These are phyloP conservation scores for Claviceps paspali DNA, from an alignment of 2,329 filamentous ascomycete species.

Conservation along the genomic window DNA sequence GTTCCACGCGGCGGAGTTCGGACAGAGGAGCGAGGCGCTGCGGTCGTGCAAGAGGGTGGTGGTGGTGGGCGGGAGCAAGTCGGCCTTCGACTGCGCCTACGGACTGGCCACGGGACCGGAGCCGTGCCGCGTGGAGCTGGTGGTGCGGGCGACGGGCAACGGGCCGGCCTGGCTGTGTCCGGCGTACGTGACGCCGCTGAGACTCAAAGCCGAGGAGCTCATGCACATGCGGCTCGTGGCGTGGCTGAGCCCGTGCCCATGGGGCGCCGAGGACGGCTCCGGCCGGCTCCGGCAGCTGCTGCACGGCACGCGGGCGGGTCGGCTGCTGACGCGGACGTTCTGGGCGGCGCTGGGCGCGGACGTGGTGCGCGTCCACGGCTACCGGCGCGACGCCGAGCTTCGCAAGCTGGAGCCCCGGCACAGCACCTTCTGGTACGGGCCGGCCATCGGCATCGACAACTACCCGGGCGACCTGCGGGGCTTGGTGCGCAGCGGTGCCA, in stretches of 20 bases:
- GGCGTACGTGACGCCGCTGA: constrained; percentile 43
- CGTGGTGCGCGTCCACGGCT: constrained; percentile 28
- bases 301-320: constrained; percentile 33
- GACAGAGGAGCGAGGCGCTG: constrained; percentile 16
- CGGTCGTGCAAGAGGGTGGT: constrained; percentile 20
- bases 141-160: constrained; percentile 33
- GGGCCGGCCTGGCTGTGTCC: constrained; percentile 41
- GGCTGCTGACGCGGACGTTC: constrained; percentile 30
- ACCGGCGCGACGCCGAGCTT: constrained; percentile 25
- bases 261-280: constrained; percentile 40
- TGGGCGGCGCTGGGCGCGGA: constrained; percentile 33
- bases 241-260: constrained; percentile 52
- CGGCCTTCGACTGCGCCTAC: constrained; percentile 42
- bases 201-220: constrained; percentile 44
- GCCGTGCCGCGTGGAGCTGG: constrained; percentile 26
- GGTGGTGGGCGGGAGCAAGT: constrained; percentile 42
- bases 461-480: constrained; percentile 36
- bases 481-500: constrained; percentile 29
- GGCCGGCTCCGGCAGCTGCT: constrained; percentile 30
- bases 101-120: constrained; percentile 26
- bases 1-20: constrained; percentile 30
- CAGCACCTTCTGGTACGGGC: background rate
- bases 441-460: background rate
- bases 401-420: background rate
- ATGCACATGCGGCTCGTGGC: constrained; percentile 36